Evolutionary conservation across 768 basidiomycete genomes (phyloP), one percentile per base, ranked within the genome.

Genomic region (Podaxis sp.): DNA sequence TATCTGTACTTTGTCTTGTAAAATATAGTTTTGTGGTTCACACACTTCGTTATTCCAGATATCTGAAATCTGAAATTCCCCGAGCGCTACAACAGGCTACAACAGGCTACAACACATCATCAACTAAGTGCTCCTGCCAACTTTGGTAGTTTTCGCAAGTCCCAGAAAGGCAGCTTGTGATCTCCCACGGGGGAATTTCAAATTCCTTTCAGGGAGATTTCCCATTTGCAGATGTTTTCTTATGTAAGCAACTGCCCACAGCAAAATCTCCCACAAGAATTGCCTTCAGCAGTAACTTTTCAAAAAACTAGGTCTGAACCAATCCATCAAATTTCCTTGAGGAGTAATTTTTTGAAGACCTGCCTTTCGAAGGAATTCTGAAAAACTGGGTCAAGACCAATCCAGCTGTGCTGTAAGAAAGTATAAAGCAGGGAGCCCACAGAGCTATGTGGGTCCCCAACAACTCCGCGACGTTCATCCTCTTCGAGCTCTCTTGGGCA

Each of bases 371-470:
- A 58, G 57, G 22, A 48, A 49, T 48, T 49, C n/a, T 49, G 6
- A 58, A 49, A 58, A 58, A 28, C 26, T 22, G 26, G 57, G 57
- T 41, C 56, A 44, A 41, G 26, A 56, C 56, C 56, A 56, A 56
- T 56, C 56, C 56, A 44, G 24, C 56, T 41, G 26, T 40, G 37
- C 56, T n/a, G 20, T 15, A 17, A 15, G 38, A 20, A 28, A 24
- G 38, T 56, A 56, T 56, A 56, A 56, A 56, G 56, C 56, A n/a
- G 24, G 24, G 40, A 20, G 24, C 56, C 56, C 56, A 56, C 56
- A 22, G n/a, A 24, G 22, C 24, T 33, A n/a, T 56, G 56, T 56
- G 56, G 56, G 56, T 56, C 56, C 52, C 3, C 15, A 53, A 24
- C 44, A 46, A 46, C 26, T 12, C 49, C 49, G 11, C 52, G 4